These are phyloP conservation scores for Leishmania lainsoni DNA, from an alignment of 208 protist genomes.

Conservation along the genomic window DNA sequence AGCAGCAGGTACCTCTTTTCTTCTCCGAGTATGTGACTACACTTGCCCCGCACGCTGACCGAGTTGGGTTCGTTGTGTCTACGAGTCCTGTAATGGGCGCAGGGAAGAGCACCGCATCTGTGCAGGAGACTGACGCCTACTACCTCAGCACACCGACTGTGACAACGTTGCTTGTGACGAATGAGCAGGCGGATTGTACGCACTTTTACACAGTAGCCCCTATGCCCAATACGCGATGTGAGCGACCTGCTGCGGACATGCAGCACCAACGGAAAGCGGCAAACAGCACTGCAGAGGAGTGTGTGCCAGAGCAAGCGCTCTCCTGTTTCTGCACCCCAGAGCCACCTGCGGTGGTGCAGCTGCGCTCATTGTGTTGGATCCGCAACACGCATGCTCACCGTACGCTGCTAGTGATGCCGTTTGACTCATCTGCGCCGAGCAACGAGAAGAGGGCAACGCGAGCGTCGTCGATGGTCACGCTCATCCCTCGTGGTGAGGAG, in stretches of 20 bases:
- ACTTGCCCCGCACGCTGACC: constrained; percentile 7
- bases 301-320: not conserved
- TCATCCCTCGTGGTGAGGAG: constrained; percentile 12
- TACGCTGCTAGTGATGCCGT: constrained; percentile 16
- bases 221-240: not conserved
- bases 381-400: constrained; percentile 20
- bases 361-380: constrained; percentile 21
- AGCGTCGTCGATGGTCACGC: constrained; percentile 18
- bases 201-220: constrained; percentile 27
- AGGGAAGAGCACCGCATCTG: not conserved
- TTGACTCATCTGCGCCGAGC: not conserved
- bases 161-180: constrained; percentile 16
- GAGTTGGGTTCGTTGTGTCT: constrained; percentile 19
- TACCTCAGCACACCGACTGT: constrained; percentile 22
- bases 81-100: constrained; percentile 5
- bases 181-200: constrained; percentile 15
- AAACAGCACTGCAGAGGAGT: not conserved
- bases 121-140: constrained; percentile 16
- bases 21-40: constrained; percentile 29
- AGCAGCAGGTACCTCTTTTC: constrained; percentile 29
- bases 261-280: not conserved
- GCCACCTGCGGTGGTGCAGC: constrained; percentile 7
- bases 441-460: constrained; percentile 1
- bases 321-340: constrained; percentile 13
- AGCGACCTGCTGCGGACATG: not conserved